These are phyloP conservation scores for Xylariaceae sp. DNA, from an alignment of 2,329 filamentous ascomycete genomes.

Conservation along the genomic window DNA sequence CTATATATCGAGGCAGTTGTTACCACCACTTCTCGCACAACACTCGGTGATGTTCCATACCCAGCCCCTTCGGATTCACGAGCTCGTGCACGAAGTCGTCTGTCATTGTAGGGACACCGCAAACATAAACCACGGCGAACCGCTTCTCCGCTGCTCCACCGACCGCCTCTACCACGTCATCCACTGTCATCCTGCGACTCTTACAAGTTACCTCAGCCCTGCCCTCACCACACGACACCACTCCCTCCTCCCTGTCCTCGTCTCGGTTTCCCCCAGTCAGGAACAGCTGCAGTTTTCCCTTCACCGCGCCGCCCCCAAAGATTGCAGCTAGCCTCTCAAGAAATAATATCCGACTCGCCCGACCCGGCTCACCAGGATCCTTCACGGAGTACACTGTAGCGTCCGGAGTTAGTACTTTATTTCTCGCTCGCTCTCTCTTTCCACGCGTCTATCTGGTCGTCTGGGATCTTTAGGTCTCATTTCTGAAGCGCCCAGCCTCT, in stretches of 20 bases:
- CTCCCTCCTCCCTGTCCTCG: slow-evolving; percentile 13
- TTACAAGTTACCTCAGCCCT: slow-evolving; percentile 34
- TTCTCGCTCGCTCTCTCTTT: slow-evolving; percentile 37
- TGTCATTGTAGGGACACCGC: slow-evolving; percentile 70
- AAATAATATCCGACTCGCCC: slow-evolving; percentile 49
- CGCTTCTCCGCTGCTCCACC: slow-evolving; percentile 39
- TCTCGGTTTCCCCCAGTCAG: slow-evolving; percentile 40
- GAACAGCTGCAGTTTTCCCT: slow-evolving; percentile 50
- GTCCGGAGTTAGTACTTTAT: slow-evolving; percentile 10
- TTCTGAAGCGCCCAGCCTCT: too few relatives aligned
- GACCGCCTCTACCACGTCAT: slow-evolving; percentile 47
- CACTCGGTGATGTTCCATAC: slow-evolving; percentile 51
- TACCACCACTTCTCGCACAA: slow-evolving; percentile 69
- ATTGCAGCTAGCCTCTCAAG: slow-evolving; percentile 49
- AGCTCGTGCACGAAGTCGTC: slow-evolving; percentile 62
- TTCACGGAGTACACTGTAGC: slow-evolving; percentile 59
- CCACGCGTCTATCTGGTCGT: slow-evolving; percentile 42
- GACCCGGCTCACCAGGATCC: slow-evolving; percentile 24
- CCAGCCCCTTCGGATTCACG: slow-evolving; percentile 36
- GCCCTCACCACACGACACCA: slow-evolving; percentile 22
- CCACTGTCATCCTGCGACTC: slow-evolving; percentile 45
- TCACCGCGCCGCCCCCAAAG: slow-evolving; percentile 43
- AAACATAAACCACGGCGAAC: slow-evolving; percentile 64
- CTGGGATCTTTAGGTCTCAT: neutral
- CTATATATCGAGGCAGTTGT: neutral